Conservation (phyloP, 345 rosid species). For the Noccaea bulbosa region DNA sequence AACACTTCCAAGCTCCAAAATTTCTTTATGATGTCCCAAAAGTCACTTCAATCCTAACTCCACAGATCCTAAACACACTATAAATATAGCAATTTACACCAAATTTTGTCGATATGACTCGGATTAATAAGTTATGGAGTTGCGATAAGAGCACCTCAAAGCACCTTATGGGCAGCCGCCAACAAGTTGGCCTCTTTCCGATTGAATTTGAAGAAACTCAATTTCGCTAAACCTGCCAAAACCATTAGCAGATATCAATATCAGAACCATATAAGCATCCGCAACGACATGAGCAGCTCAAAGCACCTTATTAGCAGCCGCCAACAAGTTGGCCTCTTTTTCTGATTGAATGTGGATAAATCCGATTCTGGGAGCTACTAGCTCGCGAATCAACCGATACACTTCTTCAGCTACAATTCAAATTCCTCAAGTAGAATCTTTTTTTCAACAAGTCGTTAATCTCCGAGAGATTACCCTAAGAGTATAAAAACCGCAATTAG, state of each 20-base stretch:
- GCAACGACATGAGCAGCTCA: conserved; percentile 23
- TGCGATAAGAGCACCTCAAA: conserved; percentile 29
- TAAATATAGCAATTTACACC: conserved; percentile 32
- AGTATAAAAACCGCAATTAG: conserved; percentile 48
- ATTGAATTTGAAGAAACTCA: conserved; percentile 8
- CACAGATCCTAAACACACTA: conserved; percentile 28
- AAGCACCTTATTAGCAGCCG: conserved; percentile 36
- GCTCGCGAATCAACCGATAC: conserved; percentile 13
- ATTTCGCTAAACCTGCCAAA: conserved; percentile 25
- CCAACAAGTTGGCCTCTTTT: conserved; percentile 32
- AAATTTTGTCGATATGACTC: conserved; percentile 33
- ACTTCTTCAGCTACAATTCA: conserved; percentile 41
- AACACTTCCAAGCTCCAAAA: conserved; percentile 51
- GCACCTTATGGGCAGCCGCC: conserved; percentile 40
- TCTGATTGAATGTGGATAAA: conserved; percentile 40
- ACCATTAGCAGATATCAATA: conserved; percentile 37
- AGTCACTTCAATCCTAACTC: conserved; percentile 37
- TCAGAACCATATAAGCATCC: conserved; percentile 17
- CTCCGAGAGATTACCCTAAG: conserved; percentile 34
- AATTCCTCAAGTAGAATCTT: conserved; percentile 29
- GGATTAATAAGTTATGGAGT: conserved; percentile 20
- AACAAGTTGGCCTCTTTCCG: conserved; percentile 36
- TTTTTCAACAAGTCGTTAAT: conserved; percentile 31
- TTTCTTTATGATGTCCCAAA: conserved; percentile 37
- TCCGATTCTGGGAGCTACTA: background rate